These are phyloP conservation scores for Aspergillus luchuensis DNA, from an alignment of 2,329 filamentous ascomycete genomes.

Conservation along the genomic window DNA sequence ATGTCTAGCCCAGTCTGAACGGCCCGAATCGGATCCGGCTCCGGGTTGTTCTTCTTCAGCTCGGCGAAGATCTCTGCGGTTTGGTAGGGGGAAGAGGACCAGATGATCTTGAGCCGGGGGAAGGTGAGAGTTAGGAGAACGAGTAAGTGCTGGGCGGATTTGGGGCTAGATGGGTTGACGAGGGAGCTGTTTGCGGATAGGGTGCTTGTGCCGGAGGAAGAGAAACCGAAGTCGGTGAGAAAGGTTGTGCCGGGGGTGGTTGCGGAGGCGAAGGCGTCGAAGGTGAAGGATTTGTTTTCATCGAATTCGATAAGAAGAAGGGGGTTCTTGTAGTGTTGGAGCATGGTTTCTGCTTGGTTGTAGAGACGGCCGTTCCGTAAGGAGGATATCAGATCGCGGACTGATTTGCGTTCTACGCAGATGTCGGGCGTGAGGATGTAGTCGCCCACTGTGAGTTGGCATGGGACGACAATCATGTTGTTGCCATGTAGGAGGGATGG, in stretches of 20 bases:
- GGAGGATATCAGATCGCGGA: conserved; percentile 86
- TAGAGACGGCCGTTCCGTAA: conserved; percentile 91
- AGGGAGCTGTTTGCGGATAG: conserved; percentile 61
- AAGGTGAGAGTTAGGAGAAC: conserved; percentile 92
- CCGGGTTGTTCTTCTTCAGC: conserved; percentile 83
- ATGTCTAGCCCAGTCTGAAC: conserved; percentile 77
- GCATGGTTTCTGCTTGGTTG: conserved; percentile 91
- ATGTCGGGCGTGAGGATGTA: conserved; percentile 91
- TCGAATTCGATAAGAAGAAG: conserved; percentile 98
- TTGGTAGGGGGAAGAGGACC: conserved; percentile 90
- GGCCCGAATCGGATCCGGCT: conserved; percentile 87
- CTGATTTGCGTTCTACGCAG: conserved; percentile 91
- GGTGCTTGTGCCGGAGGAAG: conserved; percentile 52
- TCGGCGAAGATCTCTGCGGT: conserved; percentile 96
- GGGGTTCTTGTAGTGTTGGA: conserved; percentile 83
- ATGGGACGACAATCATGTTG: conserved; percentile 85
- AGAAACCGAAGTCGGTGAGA: conserved; percentile 57
- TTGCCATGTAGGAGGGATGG: conserved; percentile 89
- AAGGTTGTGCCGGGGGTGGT: conserved; percentile 44
- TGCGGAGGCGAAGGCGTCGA: conserved; percentile 64
- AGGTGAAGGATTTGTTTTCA: conserved; percentile 93
- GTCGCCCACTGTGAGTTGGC: conserved; percentile 94
- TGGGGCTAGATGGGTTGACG: conserved; percentile 63
- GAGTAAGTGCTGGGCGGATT: conserved; percentile 86
- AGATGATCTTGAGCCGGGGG: conserved; percentile 85